Percentiles rank a stretch among this genome's conserved stretches.
These are phyloP conservation scores for Suillus spraguei DNA, from an alignment of 768 basidiomycete species.

Conservation along the genomic window DNA sequence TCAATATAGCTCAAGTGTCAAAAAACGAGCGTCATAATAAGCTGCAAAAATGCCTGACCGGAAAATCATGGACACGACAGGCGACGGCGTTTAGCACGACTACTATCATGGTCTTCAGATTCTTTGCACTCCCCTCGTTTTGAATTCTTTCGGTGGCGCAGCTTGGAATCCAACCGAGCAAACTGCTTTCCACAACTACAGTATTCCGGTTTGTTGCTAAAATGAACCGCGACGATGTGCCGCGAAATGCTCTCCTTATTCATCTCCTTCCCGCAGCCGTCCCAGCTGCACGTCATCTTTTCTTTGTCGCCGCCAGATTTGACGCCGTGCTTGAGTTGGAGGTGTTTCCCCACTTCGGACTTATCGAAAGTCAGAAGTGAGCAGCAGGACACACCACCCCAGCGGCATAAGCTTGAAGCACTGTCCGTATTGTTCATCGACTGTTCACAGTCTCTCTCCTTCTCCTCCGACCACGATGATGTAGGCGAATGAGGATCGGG, in stretches of 20 bases:
- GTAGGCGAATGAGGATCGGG: not conserved
- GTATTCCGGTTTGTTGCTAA: slow-evolving; percentile 24
- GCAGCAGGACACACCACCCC: not conserved
- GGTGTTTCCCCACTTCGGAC: slow-evolving; percentile 2
- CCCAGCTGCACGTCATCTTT: slow-evolving; percentile 20
- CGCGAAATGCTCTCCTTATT: slow-evolving; percentile 28
- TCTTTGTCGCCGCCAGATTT: slow-evolving; percentile 15
- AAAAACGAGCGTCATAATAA: not conserved
- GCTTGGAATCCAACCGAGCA: slow-evolving; percentile 30
- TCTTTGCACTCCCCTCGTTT: slow-evolving; percentile 1
- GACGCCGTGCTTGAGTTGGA: not conserved
- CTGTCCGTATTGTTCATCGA: too few relatives aligned
- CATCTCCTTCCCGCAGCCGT: slow-evolving; percentile 22
- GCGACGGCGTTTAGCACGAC: not conserved
- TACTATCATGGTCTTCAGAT: not conserved
- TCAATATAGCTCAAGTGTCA: not conserved
- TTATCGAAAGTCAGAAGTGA: not conserved
- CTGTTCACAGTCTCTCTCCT: too few relatives aligned
- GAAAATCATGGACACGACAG: not conserved
- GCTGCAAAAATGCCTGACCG: not conserved
- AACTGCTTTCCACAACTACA: slow-evolving; percentile 21
- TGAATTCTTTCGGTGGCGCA: slow-evolving; percentile 23
- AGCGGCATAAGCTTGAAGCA: not conserved
- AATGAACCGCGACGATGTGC: slow-evolving; percentile 27
- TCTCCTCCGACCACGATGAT: not conserved